These are phyloP conservation scores for Glaciozyma antarctica DNA, from an alignment of 768 basidiomycete genomes.

Conservation along the genomic window DNA sequence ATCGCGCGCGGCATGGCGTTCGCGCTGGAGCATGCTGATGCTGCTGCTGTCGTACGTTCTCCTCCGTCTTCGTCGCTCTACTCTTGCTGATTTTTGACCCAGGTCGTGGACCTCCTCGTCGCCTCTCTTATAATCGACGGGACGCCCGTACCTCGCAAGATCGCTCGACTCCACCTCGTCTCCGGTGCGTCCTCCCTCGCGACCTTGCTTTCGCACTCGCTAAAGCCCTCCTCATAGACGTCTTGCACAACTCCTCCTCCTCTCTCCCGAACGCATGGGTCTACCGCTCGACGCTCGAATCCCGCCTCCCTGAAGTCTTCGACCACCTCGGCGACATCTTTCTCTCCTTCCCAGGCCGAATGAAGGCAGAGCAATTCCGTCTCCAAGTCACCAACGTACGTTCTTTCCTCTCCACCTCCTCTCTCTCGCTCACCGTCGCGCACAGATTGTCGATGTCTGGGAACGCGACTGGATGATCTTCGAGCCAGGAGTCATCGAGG, in stretches of 20 bases:
- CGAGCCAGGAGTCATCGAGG: conserved; percentile 63
- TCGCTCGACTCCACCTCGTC: conserved; percentile 86
- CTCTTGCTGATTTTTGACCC: background rate
- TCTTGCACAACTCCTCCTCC: conserved; percentile 86
- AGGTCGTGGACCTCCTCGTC: conserved; percentile 87
- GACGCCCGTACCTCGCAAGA: conserved; percentile 96
- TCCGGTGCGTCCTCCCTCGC: conserved; percentile 42
- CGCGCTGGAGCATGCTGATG: conserved; percentile 90
- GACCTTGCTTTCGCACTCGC: too few relatives aligned
- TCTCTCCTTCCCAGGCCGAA: conserved; percentile 87
- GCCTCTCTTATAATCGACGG: conserved; percentile 75
- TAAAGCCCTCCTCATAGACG: conserved; percentile 46
- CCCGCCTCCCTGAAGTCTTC: conserved; percentile 82
- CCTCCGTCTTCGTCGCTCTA: background rate
- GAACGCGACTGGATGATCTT: conserved; percentile 93
- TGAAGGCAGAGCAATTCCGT: conserved; percentile 93
- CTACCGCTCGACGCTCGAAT: conserved; percentile 88
- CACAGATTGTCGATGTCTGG: conserved; percentile 81
- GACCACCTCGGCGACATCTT: conserved; percentile 91
- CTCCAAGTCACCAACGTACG: conserved; percentile 59
- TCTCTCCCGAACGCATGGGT: conserved; percentile 94
- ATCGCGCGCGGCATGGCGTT: conserved; percentile 96
- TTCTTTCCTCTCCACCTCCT: too few relatives aligned
- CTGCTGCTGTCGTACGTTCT: conserved; percentile 67
- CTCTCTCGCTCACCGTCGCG: background rate